Evolutionary conservation across 1,139 yeast genomes (phyloP), one percentile per base, ranked within the genome.

Genomic region (Pichia sp.): DNA sequence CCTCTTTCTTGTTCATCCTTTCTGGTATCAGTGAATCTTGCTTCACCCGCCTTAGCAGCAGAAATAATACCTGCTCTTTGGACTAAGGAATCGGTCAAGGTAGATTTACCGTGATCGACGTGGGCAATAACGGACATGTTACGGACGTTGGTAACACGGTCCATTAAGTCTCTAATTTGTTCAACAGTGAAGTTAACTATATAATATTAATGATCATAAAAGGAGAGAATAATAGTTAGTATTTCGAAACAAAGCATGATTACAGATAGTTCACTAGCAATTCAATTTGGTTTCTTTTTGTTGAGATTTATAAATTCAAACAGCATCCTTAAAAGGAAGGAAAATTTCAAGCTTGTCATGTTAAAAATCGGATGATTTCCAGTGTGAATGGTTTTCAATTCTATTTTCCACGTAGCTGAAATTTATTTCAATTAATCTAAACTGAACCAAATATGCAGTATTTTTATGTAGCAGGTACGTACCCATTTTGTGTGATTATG

Each of bases 121-220:
- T 92, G 98, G 70, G 98, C 98, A 83, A 92, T 92, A 75, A 92
- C 98, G 75, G 97, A 92, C 95, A 92, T 92, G 95, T 92, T 92
- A 81, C 98, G 96, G 69, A 92, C 97, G 71, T 92, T 90, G 75
- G 97, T 84, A 79, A 88, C 96, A 77, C 83, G 85, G 95, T 92
- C 97, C 97, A 90, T 90, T 76, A 90, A 83, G 66, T 76, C 90
- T 79, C 97, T 95, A 85, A 90, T 90, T 79, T 90, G 97, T 75
- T 84, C 85, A 71, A 79, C 78, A 69, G 84, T 79, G 77, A 79
- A 79, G 70, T 81, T 81, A 73, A 79, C 85, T 77, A 64, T 40
- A 42, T 23, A 29, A 40, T 32, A 34, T 23, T 8, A 32, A 43
- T 23, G 9, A 23, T 28, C 26, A 27, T 36, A 36, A 37, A 36